Conservation (phyloP, 2,329 filamentous ascomycete species). For the Myriosclerotinia curreyana region DNA sequence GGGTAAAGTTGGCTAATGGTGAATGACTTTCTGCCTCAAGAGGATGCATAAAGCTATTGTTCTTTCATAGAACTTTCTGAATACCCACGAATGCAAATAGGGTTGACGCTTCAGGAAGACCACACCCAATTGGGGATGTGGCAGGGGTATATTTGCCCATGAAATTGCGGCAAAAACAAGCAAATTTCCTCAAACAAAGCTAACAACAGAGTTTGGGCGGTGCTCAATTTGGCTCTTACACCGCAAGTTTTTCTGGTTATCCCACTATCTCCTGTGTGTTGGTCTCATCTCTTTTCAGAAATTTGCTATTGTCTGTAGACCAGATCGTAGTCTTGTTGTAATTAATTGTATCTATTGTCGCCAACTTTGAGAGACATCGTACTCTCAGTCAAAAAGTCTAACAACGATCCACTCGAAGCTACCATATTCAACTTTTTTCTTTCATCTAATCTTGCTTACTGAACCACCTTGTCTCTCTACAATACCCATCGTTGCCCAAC, state of each 20-base stretch:
- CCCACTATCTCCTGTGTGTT: not conserved
- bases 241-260: not conserved
- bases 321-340: not conserved
- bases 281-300: not conserved
- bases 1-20: too few species aligned
- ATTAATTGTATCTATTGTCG: not conserved
- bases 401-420: not conserved
- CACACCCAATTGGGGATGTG: too few species aligned
- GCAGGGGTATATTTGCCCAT: too few species aligned
- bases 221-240: not conserved
- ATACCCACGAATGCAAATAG: too few species aligned
- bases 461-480: not conserved
- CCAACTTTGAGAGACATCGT: not conserved
- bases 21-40: too few species aligned
- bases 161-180: too few species aligned
- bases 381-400: not conserved
- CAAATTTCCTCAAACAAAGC: too few species aligned
- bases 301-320: not conserved
- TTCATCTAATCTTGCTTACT: not conserved
- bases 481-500: not conserved
- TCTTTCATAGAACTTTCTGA: too few species aligned
- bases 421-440: not conserved
- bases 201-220: not conserved
- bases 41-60: too few species aligned
- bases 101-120: too few species aligned